A percentile compares a stretch with the other conserved stretches of the same genome.
These are phyloP conservation scores for Fusarium chlamydosporum DNA, from an alignment of 2,329 filamentous ascomycete species.

Conservation along the genomic window DNA sequence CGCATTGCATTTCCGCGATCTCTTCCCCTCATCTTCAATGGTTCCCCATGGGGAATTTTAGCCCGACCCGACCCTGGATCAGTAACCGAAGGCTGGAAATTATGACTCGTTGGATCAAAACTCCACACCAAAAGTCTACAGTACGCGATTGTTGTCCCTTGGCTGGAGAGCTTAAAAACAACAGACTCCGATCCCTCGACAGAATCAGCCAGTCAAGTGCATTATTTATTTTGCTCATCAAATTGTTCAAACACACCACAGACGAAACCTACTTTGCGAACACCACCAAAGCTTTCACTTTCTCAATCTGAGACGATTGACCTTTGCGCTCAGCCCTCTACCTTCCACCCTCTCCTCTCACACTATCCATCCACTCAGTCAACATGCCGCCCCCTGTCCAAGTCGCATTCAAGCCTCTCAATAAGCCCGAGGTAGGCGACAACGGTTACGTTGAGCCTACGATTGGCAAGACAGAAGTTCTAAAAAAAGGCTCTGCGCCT, in stretches of 20 bases:
- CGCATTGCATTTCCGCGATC: slow-evolving; percentile 24
- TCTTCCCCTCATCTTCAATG: slow-evolving; percentile 21
- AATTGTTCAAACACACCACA: neutral
- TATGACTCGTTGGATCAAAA: neutral
- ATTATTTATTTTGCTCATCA: neutral
- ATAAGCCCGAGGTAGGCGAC: slow-evolving; percentile 39
- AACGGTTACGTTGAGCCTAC: slow-evolving; percentile 42
- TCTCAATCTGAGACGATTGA: neutral
- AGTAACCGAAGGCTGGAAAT: neutral
- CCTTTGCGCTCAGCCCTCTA: too few species aligned
- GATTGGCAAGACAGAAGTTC: slow-evolving; percentile 40
- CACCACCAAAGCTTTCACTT: neutral
- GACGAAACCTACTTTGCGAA: accelerated
- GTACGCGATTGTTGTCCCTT: neutral
- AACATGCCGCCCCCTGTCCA: slow-evolving; percentile 44
- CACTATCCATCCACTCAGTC: too few species aligned
- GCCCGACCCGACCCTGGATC: slow-evolving; percentile 11
- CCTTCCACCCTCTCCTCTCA: neutral
- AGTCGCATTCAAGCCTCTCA: slow-evolving; percentile 46
- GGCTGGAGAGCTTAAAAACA: slow-evolving; percentile 23
- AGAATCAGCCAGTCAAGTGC: neutral
- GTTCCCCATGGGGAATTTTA: slow-evolving; percentile 28
- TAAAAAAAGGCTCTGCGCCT: slow-evolving; percentile 40
- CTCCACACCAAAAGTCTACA: neutral
- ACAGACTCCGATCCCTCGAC: slow-evolving; percentile 6